These are phyloP conservation scores for Climacium dendroides DNA, from an alignment of 225 moss, liverwort and hornwort species.

Conservation along the genomic window DNA sequence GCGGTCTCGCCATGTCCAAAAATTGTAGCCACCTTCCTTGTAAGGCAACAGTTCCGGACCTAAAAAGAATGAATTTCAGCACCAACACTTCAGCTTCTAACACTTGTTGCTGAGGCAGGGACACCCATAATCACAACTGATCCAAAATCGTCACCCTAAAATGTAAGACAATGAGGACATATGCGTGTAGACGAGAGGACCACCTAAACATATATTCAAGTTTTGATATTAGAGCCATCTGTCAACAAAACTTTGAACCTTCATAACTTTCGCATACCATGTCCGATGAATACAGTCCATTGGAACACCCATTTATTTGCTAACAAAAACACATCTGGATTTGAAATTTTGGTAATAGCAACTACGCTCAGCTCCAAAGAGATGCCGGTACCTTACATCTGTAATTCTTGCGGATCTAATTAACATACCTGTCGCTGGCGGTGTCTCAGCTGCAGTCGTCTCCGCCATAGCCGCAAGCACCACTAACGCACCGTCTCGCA, in stretches of 20 bases:
- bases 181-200: neutral
- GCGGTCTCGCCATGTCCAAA: conserved; percentile 81
- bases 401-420: neutral
- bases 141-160: neutral
- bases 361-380: neutral
- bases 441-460: neutral
- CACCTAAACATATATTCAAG: neutral
- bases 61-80: neutral
- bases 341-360: neutral
- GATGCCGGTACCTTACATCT: neutral
- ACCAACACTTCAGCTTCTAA: neutral
- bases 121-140: neutral
- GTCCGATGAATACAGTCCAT: neutral
- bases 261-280: neutral
- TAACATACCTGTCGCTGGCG: neutral
- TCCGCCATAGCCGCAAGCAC: conserved; percentile 32
- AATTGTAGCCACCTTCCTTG: conserved; percentile 78
- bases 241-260: neutral
- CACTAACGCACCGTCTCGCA: conserved; percentile 9
- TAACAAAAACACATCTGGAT: neutral
- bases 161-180: neutral
- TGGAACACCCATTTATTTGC: neutral
- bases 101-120: neutral
- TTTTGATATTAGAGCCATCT: neutral
- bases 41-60: conserved; percentile 55